These are phyloP conservation scores for Trichoderma endophyticum DNA, from an alignment of 2,329 filamentous ascomycete genomes.

Conservation along the genomic window DNA sequence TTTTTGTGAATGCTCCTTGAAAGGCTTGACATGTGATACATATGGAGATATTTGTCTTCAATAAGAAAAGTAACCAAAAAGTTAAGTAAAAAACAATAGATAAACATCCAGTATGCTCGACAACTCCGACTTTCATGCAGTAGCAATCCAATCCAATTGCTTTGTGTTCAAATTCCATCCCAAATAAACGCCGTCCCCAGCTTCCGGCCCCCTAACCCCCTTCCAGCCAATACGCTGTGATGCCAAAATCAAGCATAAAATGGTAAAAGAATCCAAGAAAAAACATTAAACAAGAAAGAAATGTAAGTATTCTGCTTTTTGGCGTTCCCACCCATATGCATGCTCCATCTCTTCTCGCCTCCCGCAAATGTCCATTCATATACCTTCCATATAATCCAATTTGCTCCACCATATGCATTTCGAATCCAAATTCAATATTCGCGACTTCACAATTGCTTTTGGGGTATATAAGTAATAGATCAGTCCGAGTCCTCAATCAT, in stretches of 20 bases:
- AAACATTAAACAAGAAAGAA: neutral
- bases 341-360: neutral
- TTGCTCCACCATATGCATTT: neutral
- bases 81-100: neutral
- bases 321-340: neutral
- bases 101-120: neutral
- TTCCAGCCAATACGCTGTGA: neutral
- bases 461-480: neutral
- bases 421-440: neutral
- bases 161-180: neutral
- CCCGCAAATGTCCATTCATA: neutral
- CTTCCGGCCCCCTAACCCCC: neutral
- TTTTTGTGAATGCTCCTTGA: neutral
- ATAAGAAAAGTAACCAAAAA: too few relatives aligned
- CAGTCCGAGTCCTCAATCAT: slow-evolving; percentile 60
- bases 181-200: neutral
- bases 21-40: neutral
- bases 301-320: neutral
- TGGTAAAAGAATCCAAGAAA: neutral
- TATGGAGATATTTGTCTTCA: too few relatives aligned
- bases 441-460: neutral
- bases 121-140: neutral
- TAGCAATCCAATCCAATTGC: neutral
- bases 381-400: neutral
- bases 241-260: neutral